A percentile compares a stretch with the other conserved stretches of the same genome.
phyloP scores from a whole-genome alignment of 768 basidiomycete genomes.

The Russula griseocarnosa region DNA sequence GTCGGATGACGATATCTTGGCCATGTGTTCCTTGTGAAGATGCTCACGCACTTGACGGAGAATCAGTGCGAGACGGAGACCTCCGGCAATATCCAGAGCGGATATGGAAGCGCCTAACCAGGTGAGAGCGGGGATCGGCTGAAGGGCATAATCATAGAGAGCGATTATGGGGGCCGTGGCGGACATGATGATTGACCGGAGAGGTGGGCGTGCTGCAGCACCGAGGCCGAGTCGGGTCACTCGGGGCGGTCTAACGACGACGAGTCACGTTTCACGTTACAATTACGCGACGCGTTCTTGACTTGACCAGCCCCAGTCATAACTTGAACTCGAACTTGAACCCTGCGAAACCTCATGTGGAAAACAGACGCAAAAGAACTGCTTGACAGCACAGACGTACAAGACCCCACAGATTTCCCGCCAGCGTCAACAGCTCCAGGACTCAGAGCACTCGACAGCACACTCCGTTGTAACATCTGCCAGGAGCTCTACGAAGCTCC shows the following conservation, averaged over 20 bases:
- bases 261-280: slow-evolving; percentile 1
- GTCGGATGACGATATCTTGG: neutral
- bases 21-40: slow-evolving; percentile 11
- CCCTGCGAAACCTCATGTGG: slow-evolving; percentile 9
- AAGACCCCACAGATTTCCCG: slow-evolving; percentile 40
- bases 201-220: too few relatives aligned
- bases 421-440: slow-evolving; percentile 28
- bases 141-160: slow-evolving; percentile 26
- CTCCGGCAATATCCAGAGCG: slow-evolving; percentile 24
- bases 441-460: slow-evolving; percentile 36
- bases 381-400: slow-evolving; percentile 22
- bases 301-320: too few relatives aligned
- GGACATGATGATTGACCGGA: slow-evolving; percentile 15
- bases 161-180: slow-evolving; percentile 20
- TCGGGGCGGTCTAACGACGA: too few relatives aligned
- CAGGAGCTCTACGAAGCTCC: slow-evolving; percentile 39
- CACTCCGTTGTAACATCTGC: slow-evolving; percentile 41
- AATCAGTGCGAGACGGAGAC: slow-evolving; percentile 26
- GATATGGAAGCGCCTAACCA: slow-evolving; percentile 24
- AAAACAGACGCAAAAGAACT: slow-evolving; percentile 20
- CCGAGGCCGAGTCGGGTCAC: too few relatives aligned
- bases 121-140: slow-evolving; percentile 21
- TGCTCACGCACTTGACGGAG: slow-evolving; percentile 26
- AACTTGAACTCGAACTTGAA: too few relatives aligned
- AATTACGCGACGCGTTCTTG: neutral